Base-by-base conservation (phyloP, 805 yeast species). In the Suhomyces prunicola region DNA sequence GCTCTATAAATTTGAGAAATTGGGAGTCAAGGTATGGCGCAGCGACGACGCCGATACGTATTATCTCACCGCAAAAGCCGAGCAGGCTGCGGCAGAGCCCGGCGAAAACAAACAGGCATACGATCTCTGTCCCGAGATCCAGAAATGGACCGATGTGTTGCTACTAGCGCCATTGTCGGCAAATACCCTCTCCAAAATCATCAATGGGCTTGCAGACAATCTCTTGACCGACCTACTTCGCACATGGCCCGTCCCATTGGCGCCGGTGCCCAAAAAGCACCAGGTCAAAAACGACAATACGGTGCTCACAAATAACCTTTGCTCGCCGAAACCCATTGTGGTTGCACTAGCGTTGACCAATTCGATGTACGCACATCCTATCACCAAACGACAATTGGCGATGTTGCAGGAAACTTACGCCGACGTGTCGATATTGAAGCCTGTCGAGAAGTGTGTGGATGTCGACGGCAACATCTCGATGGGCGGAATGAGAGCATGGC, bases 401-500 rank as follows among this genome's bases (percentile, higher is more conserved):
- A 13, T 54, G 26, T 54, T 65, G 24, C 67, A 61, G 47, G 68
- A 65, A 48, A 59, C 61, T 2, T 64, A 60, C 45, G 66, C 67
- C 4, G 60, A 61, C 40, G 61, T 64, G 60, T 47, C 54, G 8
- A 60, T 65, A 12, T 57, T 65, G 44, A 64, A 65, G 46, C 69
- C 69, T 12, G 68, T 64, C 13, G 69, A 65, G 41, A 65, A 65
- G 42, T 62, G 58, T 36, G 62, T 61, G 23, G 66, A 63, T 49
- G 57, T 58, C 6, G 66, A 63, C 48, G 69, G 69, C 2, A 63
- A 63, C 41, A 65, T 65, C n/a, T 52, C 65, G 7, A 65, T 65
- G 69, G 69, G 69, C 2, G 69, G 69, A 7, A 64, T 65, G 68
- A 54, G 68, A 36, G 55, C 66, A 4, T 65, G 69, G 67, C 48